Evolutionary conservation across 805 yeast genomes (phyloP), one percentile per base, ranked within the genome.

Genomic region (Debaryomyces prosopidis): DNA sequence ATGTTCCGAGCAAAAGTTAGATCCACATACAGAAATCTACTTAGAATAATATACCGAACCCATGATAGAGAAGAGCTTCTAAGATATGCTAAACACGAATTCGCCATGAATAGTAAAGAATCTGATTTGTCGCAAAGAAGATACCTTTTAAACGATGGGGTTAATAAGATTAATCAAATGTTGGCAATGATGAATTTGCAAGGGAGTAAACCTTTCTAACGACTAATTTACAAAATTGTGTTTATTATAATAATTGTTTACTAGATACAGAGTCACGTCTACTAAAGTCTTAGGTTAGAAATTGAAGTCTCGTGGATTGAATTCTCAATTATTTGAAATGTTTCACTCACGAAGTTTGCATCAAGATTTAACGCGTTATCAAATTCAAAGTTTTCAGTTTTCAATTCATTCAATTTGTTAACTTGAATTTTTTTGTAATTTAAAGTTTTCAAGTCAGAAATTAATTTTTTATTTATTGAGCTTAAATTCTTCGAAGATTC

Each of bases 41-140:
- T 65, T 44, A 50, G 76, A 31, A 51, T 63, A 39, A 53, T 71
- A 14, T 66, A 68, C 50, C 59, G 60, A 42, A 64, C 62, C 42
- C 76, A 72, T 41, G 74, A 71, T 44, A 59, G 59, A 33, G 49
- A 53, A 1, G 73, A 68, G n/a, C 49, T 72, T 38, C 54, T 68
- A 34, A 53, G 47, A 12, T 68, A 53, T 45, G 63, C 64, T 4
- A 55, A 65, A 39, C 64, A 52, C 14, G 76, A 72, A 51, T 72
- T 72, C 52, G 59, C 56, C 28, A 32, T 61, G 40, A 62, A 63
- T 44, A 44, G 50, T 5, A 36, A 55, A 7, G 57, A 50, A 36
- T 59, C 63, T 20, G 71, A 69, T 38, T 54, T 72, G 26, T 53
- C 55, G 15, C 71, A 71, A 36, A 51, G 76, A 42, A 65, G 62